Conservation (phyloP, 805 yeast species). For the Starmerella roubikii region DNA sequence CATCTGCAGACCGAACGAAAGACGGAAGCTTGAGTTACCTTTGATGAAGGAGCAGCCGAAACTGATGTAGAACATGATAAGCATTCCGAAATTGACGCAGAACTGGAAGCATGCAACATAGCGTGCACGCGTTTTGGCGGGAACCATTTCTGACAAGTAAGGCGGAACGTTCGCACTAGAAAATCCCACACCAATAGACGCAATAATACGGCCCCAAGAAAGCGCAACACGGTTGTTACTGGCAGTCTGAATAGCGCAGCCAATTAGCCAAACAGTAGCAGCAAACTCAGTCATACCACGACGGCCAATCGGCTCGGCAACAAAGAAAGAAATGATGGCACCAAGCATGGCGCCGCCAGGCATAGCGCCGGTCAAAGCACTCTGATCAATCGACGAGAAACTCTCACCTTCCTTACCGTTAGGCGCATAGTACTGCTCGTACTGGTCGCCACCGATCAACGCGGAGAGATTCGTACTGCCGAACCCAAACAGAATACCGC, state of each 20-base stretch:
- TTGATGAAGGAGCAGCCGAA: slow-evolving; percentile 25
- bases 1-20: slow-evolving; percentile 64
- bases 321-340: slow-evolving; percentile 35
- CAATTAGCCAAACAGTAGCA: slow-evolving; percentile 37
- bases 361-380: slow-evolving; percentile 50
- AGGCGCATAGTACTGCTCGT: slow-evolving; percentile 36
- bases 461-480: slow-evolving; percentile 70
- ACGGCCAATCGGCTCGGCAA: slow-evolving; percentile 44
- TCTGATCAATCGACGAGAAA: slow-evolving; percentile 37
- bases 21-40: slow-evolving; percentile 49
- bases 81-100: slow-evolving; percentile 57
- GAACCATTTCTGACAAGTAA: slow-evolving; percentile 39
- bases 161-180: slow-evolving; percentile 56
- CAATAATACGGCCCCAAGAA: slow-evolving; percentile 40
- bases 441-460: slow-evolving; percentile 41
- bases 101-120: slow-evolving; percentile 62
- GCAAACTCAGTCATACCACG: slow-evolving; percentile 21
- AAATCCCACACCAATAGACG: slow-evolving; percentile 63
- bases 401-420: background rate
- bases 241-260: slow-evolving; percentile 38
- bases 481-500: slow-evolving; percentile 65
- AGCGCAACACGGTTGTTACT: slow-evolving; percentile 28
- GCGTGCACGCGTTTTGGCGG: slow-evolving; percentile 48
- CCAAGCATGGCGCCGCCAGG: slow-evolving; percentile 58
- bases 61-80: slow-evolving; percentile 56